A percentile compares a stretch with the other conserved stretches of the same genome.
Evolutionary conservation across 352 stramenopile genomes (phyloP).

Genomic region (Elongisporangium anandrum): DNA sequence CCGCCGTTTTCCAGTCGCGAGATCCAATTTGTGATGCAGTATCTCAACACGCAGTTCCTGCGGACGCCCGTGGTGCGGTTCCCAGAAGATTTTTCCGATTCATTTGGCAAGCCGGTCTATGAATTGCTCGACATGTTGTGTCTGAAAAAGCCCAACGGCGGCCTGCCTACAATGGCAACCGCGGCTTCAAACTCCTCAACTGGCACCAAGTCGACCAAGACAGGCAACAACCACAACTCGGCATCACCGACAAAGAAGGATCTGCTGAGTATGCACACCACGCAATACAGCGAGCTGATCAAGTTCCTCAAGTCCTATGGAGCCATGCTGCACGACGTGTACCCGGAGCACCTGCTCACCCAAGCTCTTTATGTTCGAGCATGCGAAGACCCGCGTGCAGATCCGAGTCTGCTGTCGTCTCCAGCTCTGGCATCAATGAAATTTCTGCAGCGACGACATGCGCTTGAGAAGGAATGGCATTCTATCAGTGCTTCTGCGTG

Average conservation of each 20-base stretch:
- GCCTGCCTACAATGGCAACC: slow-evolving; percentile 7
- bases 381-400: slow-evolving; percentile 55
- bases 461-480: slow-evolving; percentile 55
- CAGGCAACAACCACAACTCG: slow-evolving; percentile 1
- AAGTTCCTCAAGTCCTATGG: slow-evolving; percentile 91
- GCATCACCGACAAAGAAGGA: slow-evolving; percentile 48
- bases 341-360: slow-evolving; percentile 69
- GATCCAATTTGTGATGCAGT: slow-evolving; percentile 72
- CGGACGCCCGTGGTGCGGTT: slow-evolving; percentile 60
- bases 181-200: not conserved
- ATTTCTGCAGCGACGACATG: slow-evolving; percentile 49
- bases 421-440: slow-evolving; percentile 25
- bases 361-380: slow-evolving; percentile 81
- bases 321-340: slow-evolving; percentile 87
- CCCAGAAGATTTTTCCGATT: slow-evolving; percentile 74
- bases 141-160: slow-evolving; percentile 65
- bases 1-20: slow-evolving; percentile 33
- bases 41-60: slow-evolving; percentile 84
- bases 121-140: slow-evolving; percentile 91
- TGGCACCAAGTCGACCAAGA: slow-evolving; percentile 18
- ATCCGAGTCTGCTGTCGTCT: slow-evolving; percentile 44
- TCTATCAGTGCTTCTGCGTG: slow-evolving; percentile 52
- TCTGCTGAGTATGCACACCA: slow-evolving; percentile 38
- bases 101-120: slow-evolving; percentile 70
- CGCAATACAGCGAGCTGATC: slow-evolving; percentile 85